Conservation (phyloP, 345 rosid genomes). For the Isatis tinctoria region DNA sequence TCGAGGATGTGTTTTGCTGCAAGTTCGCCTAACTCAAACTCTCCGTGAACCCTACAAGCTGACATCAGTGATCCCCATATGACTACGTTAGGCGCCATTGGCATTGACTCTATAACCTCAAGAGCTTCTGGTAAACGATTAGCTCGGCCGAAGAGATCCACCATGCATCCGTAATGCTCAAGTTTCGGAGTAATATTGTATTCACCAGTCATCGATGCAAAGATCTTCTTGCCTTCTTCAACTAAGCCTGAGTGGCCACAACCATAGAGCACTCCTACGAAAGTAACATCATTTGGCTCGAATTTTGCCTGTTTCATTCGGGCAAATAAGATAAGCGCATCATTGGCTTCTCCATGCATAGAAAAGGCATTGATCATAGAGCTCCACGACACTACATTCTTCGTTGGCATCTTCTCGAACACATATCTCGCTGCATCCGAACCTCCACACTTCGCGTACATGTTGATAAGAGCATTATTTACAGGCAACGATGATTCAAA, state of each 20-base stretch:
- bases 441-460: slow-evolving; percentile 68
- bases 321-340: slow-evolving; percentile 36
- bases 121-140: slow-evolving; percentile 46
- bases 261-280: slow-evolving; percentile 49
- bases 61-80: slow-evolving; percentile 75
- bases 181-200: slow-evolving; percentile 41
- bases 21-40: slow-evolving; percentile 51
- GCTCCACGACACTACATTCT: slow-evolving; percentile 56
- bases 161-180: slow-evolving; percentile 68
- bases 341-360: slow-evolving; percentile 46
- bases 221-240: slow-evolving; percentile 49
- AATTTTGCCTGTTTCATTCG: slow-evolving; percentile 43
- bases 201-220: slow-evolving; percentile 46
- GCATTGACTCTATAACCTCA: slow-evolving; percentile 48
- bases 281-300: slow-evolving; percentile 44
- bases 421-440: slow-evolving; percentile 44
- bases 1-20: slow-evolving; percentile 54
- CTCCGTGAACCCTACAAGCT: slow-evolving; percentile 50
- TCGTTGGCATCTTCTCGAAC: slow-evolving; percentile 42
- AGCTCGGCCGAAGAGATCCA: slow-evolving; percentile 55
- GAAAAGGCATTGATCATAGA: slow-evolving; percentile 56
- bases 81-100: slow-evolving; percentile 47
- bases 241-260: slow-evolving; percentile 65
- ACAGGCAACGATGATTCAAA: slow-evolving; percentile 36
- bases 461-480: slow-evolving; percentile 50